Evolutionary conservation across 768 basidiomycete genomes (phyloP).

Genomic region (Suillus americanus): DNA sequence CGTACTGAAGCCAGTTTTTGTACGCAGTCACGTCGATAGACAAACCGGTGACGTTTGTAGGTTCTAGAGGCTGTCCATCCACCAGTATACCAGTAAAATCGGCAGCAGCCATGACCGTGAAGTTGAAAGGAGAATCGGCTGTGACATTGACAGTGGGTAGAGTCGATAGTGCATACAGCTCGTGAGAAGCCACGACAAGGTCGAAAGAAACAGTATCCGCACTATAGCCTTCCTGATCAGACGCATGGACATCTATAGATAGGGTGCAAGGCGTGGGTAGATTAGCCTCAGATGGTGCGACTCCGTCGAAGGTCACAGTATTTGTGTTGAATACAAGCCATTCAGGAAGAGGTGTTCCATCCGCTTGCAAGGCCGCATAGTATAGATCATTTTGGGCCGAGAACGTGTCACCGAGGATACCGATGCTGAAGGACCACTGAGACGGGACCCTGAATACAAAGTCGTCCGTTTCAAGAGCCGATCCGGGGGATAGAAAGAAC

Average conservation of each 20-base stretch:
- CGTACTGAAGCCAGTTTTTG: constrained; percentile 60
- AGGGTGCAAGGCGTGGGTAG: constrained; percentile 42
- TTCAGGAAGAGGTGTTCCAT: constrained; percentile 68
- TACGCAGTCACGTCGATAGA: constrained; percentile 58
- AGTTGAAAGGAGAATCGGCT: constrained; percentile 47
- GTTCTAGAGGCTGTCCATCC: constrained; percentile 58
- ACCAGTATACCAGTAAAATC: constrained; percentile 67
- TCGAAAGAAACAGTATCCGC: constrained; percentile 60
- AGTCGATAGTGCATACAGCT: constrained; percentile 50
- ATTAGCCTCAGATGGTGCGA: constrained; percentile 53
- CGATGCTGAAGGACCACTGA: constrained; percentile 89
- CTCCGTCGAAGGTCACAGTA: constrained; percentile 75
- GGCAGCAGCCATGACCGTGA: constrained; percentile 50
- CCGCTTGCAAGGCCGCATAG: constrained; percentile 62
- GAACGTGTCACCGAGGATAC: constrained; percentile 70
- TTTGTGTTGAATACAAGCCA: constrained; percentile 75
- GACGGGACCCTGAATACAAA: constrained; percentile 74
- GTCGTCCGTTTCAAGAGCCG: constrained; percentile 49
- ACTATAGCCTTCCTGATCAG: constrained; percentile 73
- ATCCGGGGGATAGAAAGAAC: constrained; percentile 58
- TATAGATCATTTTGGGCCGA: constrained; percentile 44
- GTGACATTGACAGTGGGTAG: constrained; percentile 76
- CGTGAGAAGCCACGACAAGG: constrained; percentile 66
- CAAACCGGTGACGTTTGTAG: constrained; percentile 55
- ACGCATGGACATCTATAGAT: constrained; percentile 61